phyloP scores from a whole-genome alignment of 2,329 filamentous ascomycete species.

The Aureobasidium leucospermi region DNA sequence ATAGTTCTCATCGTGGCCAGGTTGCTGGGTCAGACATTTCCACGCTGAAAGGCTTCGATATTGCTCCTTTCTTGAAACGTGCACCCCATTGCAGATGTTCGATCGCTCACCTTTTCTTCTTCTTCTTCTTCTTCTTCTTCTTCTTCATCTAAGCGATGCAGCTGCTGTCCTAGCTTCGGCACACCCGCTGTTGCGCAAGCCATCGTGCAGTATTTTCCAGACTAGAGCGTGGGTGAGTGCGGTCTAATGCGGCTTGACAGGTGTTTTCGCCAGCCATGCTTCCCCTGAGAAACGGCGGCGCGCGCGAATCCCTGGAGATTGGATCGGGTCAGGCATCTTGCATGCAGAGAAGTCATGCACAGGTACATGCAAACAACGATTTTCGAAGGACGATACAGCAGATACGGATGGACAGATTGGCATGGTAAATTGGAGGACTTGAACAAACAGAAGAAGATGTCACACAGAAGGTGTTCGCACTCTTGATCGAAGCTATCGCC shows the following conservation, averaged over 20 bases:
- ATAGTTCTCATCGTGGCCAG: neutral
- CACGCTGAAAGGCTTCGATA: neutral
- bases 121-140: neutral
- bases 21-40: neutral
- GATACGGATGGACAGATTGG: neutral
- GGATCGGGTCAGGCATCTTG: neutral
- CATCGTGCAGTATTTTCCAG: neutral
- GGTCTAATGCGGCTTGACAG: constrained; percentile 9
- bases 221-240: neutral
- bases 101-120: neutral
- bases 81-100: neutral
- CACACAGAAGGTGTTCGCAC: neutral
- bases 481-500: neutral
- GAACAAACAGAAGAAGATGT: constrained; percentile 1
- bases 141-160: neutral
- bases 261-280: constrained; percentile 3
- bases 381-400: neutral
- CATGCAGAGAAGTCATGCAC: constrained; percentile 5
- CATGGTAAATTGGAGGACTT: constrained; percentile 3
- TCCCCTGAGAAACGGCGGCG: constrained; percentile 12
- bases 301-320: neutral
- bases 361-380: neutral
- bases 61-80: neutral
- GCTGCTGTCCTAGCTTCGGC: neutral
- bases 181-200: constrained; percentile 4